These are phyloP conservation scores for Panellus pusillus DNA, from an alignment of 768 basidiomycete species.

Conservation along the genomic window DNA sequence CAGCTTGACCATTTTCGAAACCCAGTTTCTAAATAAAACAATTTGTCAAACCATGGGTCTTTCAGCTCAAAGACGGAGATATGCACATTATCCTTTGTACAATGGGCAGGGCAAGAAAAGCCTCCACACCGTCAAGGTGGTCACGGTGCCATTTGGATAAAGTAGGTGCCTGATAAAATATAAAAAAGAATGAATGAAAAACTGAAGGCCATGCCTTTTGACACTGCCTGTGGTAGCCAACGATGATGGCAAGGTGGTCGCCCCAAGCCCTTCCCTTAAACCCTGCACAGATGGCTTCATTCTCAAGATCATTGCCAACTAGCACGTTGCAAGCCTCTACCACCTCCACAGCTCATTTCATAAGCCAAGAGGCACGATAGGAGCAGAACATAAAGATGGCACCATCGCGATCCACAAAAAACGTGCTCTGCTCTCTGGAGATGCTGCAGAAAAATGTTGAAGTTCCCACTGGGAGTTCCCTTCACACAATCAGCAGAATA, in stretches of 20 bases:
- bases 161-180: neutral
- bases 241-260: neutral
- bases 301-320: neutral
- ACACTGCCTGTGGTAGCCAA: slow-evolving; percentile 8
- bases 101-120: neutral
- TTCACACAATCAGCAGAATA: too few relatives aligned
- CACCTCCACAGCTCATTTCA: neutral
- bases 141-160: neutral
- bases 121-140: neutral
- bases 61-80: too few relatives aligned
- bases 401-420: neutral
- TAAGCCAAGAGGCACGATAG: neutral
- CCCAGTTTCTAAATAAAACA: neutral
- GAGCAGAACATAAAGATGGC: neutral
- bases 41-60: neutral
- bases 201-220: neutral
- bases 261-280: neutral
- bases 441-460: too few relatives aligned
- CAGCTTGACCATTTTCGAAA: slow-evolving; percentile 1
- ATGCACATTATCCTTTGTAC: neutral
- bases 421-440: too few relatives aligned
- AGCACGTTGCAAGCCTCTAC: neutral
- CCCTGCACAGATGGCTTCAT: neutral
- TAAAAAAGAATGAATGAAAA: neutral
- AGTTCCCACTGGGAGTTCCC: too few relatives aligned